phyloP scores from a whole-genome alignment of 192 early-diverging fungal genomes.

The Backusella luteola region DNA sequence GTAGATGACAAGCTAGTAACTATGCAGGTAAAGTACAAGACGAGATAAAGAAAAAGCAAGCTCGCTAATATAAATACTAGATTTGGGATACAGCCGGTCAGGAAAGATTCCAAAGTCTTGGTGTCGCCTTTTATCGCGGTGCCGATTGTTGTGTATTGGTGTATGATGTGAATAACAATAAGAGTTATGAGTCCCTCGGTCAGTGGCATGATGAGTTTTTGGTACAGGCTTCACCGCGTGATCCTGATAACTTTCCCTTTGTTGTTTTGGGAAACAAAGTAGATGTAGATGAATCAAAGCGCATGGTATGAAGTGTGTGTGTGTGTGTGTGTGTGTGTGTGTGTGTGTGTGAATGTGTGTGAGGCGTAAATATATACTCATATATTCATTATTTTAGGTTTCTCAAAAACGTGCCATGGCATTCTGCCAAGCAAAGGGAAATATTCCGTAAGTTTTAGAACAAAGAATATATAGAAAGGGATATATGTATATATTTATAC shows the following conservation, averaged over 20 bases:
- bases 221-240: conserved; percentile 89
- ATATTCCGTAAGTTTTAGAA: conserved; percentile 59
- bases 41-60: not conserved
- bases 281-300: conserved; percentile 91
- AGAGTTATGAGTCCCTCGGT: conserved; percentile 94
- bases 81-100: conserved; percentile 99
- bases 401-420: conserved; percentile 92
- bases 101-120: conserved; percentile 97
- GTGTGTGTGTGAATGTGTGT: not conserved
- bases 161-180: conserved; percentile 94
- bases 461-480: too few species aligned
- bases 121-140: conserved; percentile 98
- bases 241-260: conserved; percentile 99
- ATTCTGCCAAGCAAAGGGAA: conserved; percentile 96
- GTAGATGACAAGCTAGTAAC: conserved; percentile 93
- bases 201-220: conserved; percentile 98
- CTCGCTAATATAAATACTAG: conserved; percentile 38
- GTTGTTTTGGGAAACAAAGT: conserved; percentile 99
- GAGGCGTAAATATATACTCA: too few species aligned
- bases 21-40: conserved; percentile 68
- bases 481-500: too few species aligned
- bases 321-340: not conserved
- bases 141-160: conserved; percentile 99
- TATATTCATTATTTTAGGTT: conserved; percentile 53
- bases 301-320: conserved; percentile 59